phyloP scores from a whole-genome alignment of 805 yeast genomes.

The Yarrowia sp. region DNA sequence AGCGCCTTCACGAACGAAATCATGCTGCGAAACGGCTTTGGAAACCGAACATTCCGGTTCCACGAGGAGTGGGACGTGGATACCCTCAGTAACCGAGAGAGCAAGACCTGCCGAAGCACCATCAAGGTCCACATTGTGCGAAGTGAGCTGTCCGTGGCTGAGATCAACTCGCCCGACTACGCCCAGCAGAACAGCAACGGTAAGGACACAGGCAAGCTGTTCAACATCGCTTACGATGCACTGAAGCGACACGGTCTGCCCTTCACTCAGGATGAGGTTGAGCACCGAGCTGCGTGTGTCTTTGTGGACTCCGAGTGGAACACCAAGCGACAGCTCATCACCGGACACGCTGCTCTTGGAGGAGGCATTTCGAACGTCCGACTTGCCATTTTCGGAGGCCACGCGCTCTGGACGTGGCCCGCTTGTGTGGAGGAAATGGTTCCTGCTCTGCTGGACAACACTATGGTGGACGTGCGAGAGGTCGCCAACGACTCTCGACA shows the following conservation, averaged over 20 bases:
- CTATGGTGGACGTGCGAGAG: slow-evolving; percentile 56
- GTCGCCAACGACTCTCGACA: slow-evolving; percentile 91
- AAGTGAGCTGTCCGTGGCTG: slow-evolving; percentile 62
- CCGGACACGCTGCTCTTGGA: slow-evolving; percentile 92
- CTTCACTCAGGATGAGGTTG: slow-evolving; percentile 46
- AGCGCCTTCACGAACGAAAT: slow-evolving; percentile 90
- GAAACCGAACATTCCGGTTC: slow-evolving; percentile 73
- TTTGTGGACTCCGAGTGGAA: slow-evolving; percentile 87
- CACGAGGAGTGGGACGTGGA: slow-evolving; percentile 60
- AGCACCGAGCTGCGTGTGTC: slow-evolving; percentile 79
- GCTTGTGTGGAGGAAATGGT: slow-evolving; percentile 66
- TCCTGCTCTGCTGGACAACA: slow-evolving; percentile 69
- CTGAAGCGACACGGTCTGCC: slow-evolving; percentile 56
- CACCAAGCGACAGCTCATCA: slow-evolving; percentile 51
- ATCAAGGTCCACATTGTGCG: slow-evolving; percentile 78
- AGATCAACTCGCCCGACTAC: slow-evolving; percentile 69
- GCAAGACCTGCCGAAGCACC: slow-evolving; percentile 47
- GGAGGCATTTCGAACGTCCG: slow-evolving; percentile 72
- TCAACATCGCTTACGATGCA: slow-evolving; percentile 76
- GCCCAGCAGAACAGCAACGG: slow-evolving; percentile 88
- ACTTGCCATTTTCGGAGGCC: slow-evolving; percentile 91
- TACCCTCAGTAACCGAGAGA: slow-evolving; percentile 51
- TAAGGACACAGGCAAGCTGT: slow-evolving; percentile 69
- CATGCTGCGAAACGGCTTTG: slow-evolving; percentile 74
- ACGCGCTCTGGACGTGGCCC: slow-evolving; percentile 93